phyloP scores from a whole-genome alignment of 2,329 filamentous ascomycete species.

The Orbilia brochopaga region DNA sequence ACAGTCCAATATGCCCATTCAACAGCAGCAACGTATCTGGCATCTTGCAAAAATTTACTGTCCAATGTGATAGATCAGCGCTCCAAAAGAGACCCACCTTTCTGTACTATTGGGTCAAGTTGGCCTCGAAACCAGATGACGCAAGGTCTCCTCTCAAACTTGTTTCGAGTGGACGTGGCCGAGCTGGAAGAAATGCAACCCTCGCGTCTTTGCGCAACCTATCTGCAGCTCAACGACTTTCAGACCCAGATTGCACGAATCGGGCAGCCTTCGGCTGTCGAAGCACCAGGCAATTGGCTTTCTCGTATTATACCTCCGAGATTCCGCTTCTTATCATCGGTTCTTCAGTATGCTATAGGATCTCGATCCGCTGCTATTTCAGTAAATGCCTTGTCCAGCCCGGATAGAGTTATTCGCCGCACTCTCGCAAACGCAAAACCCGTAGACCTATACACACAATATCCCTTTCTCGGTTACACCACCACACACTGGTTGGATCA shows the following conservation, averaged over 20 bases:
- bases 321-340: neutral
- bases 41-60: neutral
- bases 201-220: conserved; percentile 11
- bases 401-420: neutral
- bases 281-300: neutral
- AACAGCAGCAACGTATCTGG: conserved; percentile 19
- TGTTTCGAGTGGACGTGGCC: neutral
- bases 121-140: too few species aligned
- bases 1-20: conserved; percentile 35
- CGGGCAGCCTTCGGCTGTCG: neutral
- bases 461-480: conserved; percentile 16
- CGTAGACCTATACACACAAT: neutral
- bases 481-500: conserved; percentile 17
- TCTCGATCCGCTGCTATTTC: neutral
- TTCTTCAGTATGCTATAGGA: neutral
- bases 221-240: conserved; percentile 24
- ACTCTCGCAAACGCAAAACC: neutral
- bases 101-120: too few species aligned
- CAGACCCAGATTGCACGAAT: neutral
- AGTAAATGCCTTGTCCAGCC: neutral
- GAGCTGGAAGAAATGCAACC: neutral
- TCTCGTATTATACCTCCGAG: neutral
- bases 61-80: too few species aligned
- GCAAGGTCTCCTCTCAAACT: neutral
- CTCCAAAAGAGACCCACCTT: too few species aligned